Percentiles rank a stretch among this genome's conserved stretches.
Evolutionary conservation across 2,329 filamentous ascomycete species (phyloP).

Genomic region (Byssochlamys sp.): DNA sequence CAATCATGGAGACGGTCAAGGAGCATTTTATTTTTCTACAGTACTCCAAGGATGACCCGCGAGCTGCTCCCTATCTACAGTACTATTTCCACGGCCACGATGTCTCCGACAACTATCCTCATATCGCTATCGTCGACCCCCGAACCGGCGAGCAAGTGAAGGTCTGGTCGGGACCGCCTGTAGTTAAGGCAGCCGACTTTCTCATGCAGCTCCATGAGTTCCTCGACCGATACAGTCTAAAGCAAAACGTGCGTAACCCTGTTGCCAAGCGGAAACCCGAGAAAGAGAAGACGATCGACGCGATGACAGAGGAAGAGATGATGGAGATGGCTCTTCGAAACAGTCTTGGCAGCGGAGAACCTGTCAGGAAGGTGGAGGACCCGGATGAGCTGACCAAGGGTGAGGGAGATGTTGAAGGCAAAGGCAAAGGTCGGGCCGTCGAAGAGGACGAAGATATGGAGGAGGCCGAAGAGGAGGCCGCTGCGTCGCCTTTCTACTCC

Average conservation of each 20-base stretch:
- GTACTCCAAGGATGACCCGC: constrained; percentile 74
- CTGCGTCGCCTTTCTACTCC: constrained; percentile 46
- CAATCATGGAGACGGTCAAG: constrained; percentile 66
- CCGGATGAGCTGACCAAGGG: constrained; percentile 80
- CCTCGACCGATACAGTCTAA: constrained; percentile 89
- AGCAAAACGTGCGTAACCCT: constrained; percentile 80
- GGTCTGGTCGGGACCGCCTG: constrained; percentile 78
- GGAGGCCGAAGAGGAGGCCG: constrained; percentile 26
- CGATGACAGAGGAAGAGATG: constrained; percentile 97
- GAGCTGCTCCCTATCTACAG: constrained; percentile 70
- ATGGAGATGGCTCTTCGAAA: constrained; percentile 85
- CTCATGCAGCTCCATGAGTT: constrained; percentile 89
- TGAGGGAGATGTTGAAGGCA: constrained; percentile 36
- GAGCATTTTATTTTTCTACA: constrained; percentile 96
- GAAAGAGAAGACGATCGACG: constrained; percentile 62
- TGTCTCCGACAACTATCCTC: constrained; percentile 80
- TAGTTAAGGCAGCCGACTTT: constrained; percentile 68
- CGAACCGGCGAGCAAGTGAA: constrained; percentile 96
- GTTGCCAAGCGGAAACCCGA: constrained; percentile 70
- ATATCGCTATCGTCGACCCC: constrained; percentile 91
- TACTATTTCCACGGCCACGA: constrained; percentile 81
- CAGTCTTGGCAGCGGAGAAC: constrained; percentile 56
- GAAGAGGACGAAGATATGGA: constrained; percentile 28
- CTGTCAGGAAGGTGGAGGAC: constrained; percentile 54
- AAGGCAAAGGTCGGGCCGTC: constrained; percentile 40